These are phyloP conservation scores for Pharnaceum exiguum DNA, from an alignment of 148 eudicot species.

Conservation along the genomic window DNA sequence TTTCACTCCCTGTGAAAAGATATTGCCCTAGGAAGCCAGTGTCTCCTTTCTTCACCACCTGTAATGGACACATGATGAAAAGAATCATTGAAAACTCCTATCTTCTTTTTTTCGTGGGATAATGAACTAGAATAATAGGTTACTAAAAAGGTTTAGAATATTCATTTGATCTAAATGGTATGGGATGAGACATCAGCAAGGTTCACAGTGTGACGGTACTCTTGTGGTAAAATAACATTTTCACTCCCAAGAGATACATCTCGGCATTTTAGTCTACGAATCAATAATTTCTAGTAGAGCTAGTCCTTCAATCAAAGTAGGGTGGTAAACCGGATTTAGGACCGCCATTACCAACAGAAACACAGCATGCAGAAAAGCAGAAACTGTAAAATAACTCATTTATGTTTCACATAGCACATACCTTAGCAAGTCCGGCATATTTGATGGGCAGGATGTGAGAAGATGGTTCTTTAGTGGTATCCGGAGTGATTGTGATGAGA, in stretches of 20 bases:
- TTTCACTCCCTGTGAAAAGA: conserved; percentile 62
- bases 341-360: no score
- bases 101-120: neutral
- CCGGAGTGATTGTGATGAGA: conserved; percentile 41
- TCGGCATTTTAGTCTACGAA: no score
- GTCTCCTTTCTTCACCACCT: conserved; percentile 51
- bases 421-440: conserved; percentile 45
- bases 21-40: conserved; percentile 55
- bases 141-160: neutral
- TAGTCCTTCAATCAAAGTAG: no score
- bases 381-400: neutral
- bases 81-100: neutral
- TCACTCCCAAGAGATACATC: neutral
- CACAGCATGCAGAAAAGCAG: neutral
- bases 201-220: no score
- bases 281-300: no score
- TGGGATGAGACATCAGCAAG: no score
- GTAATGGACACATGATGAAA: conserved; percentile 6
- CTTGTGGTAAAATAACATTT: no score
- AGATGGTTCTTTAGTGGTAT: conserved; percentile 37
- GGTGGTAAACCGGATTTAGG: no score
- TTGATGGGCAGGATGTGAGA: conserved; percentile 44
- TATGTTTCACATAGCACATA: neutral
- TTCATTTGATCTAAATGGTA: no score
- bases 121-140: neutral